A percentile compares a stretch with the other conserved stretches of the same genome.
Evolutionary conservation across 2,329 filamentous ascomycete genomes (phyloP).

Genomic region (Trichoderma atrobrunneum): DNA sequence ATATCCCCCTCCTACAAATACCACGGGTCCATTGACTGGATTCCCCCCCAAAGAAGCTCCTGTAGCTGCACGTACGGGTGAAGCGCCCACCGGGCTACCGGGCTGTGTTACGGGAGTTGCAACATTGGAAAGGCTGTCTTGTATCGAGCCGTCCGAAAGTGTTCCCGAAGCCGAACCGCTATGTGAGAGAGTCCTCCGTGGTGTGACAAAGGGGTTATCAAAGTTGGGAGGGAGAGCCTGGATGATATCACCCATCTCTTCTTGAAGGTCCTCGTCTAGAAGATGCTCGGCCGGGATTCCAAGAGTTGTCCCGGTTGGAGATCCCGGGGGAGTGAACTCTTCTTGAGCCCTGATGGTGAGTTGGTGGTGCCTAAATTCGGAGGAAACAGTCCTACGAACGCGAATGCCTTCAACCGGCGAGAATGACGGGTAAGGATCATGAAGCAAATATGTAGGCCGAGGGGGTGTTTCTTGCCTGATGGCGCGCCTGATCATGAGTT

Average conservation of each 20-base stretch:
- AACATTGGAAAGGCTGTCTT: background rate
- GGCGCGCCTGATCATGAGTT: background rate
- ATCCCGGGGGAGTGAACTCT: background rate
- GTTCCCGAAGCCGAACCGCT: background rate
- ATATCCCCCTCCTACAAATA: background rate
- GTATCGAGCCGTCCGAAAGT: background rate
- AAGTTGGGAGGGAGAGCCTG: background rate
- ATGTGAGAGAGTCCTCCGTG: background rate
- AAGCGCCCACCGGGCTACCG: background rate
- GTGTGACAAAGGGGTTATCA: background rate
- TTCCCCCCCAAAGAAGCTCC: background rate
- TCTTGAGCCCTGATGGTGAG: background rate
- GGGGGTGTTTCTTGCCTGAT: background rate
- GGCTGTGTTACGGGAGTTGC: background rate
- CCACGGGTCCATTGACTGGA: background rate
- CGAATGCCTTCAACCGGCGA: too few relatives aligned
- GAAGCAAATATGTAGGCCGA: too few relatives aligned
- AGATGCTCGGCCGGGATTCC: conserved; percentile 10
- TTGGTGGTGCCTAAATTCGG: too few relatives aligned
- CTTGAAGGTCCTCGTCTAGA: background rate
- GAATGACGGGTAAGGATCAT: too few relatives aligned
- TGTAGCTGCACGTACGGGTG: background rate
- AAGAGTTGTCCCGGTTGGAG: background rate
- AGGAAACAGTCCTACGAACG: too few relatives aligned
- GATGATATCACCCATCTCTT: background rate